These are phyloP conservation scores for Didymellaceae sp. DNA, from an alignment of 2,329 filamentous ascomycete species.

Conservation along the genomic window DNA sequence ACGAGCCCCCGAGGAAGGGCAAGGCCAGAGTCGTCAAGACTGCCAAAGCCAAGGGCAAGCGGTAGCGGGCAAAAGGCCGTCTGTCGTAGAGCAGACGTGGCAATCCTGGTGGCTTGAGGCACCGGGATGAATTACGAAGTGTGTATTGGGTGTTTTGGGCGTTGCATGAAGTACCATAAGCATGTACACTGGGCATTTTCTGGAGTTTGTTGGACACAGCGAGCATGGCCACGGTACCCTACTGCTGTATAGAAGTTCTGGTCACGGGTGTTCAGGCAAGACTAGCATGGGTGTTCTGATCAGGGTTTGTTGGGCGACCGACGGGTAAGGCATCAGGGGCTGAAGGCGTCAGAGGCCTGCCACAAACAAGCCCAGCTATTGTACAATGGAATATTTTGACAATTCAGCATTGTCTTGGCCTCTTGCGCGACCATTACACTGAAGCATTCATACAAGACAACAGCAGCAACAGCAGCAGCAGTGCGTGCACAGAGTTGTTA, in stretches of 20 bases:
- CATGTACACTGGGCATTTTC: slow-evolving; percentile 23
- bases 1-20: slow-evolving; percentile 56
- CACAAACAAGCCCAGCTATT: too few relatives aligned
- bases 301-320: background rate
- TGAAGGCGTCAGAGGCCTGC: too few relatives aligned
- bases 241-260: slow-evolving; percentile 7
- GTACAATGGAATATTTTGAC: too few relatives aligned
- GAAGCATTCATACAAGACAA: too few relatives aligned
- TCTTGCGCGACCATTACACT: too few relatives aligned
- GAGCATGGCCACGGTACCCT: background rate
- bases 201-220: slow-evolving; percentile 26
- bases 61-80: slow-evolving; percentile 12
- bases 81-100: background rate
- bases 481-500: too few relatives aligned
- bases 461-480: too few relatives aligned
- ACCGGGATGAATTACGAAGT: slow-evolving; percentile 29
- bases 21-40: slow-evolving; percentile 49
- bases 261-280: background rate
- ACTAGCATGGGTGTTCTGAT: background rate
- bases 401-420: too few relatives aligned
- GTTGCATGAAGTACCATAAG: slow-evolving; percentile 31
- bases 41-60: slow-evolving; percentile 38
- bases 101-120: background rate
- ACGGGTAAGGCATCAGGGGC: too few relatives aligned
- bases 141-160: slow-evolving; percentile 27